A percentile compares a stretch with the other conserved stretches of the same genome.
These are phyloP conservation scores for Aspergillus persii DNA, from an alignment of 2,329 filamentous ascomycete genomes.

Conservation along the genomic window DNA sequence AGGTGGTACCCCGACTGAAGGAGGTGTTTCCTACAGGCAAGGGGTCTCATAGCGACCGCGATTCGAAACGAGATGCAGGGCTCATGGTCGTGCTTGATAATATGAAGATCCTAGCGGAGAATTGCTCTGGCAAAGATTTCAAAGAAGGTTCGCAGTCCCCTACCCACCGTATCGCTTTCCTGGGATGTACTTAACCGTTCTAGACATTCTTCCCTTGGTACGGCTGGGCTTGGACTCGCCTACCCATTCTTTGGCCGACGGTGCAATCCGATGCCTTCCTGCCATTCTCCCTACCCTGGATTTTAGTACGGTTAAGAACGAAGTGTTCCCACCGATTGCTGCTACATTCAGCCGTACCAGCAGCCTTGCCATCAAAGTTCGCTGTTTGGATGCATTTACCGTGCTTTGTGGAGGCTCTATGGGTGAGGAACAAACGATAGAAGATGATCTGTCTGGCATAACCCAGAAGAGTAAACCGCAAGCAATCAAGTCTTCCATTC, in stretches of 20 bases:
- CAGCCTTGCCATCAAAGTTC: constrained; percentile 90
- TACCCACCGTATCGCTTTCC: constrained; percentile 3
- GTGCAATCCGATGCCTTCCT: constrained; percentile 74
- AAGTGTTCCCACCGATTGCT: constrained; percentile 90
- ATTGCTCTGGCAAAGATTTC: constrained; percentile 87
- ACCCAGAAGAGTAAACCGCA: constrained; percentile 52
- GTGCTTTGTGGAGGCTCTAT: constrained; percentile 78
- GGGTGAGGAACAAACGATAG: constrained; percentile 45
- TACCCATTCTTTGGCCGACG: constrained; percentile 85
- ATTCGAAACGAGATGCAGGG: constrained; percentile 80
- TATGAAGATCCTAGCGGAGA: constrained; percentile 70
- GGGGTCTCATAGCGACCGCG: constrained; percentile 63
- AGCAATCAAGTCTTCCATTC: constrained; percentile 67
- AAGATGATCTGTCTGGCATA: constrained; percentile 75
- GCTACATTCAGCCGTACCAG: constrained; percentile 88
- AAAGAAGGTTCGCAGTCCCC: constrained; percentile 68
- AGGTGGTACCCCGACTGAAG: constrained; percentile 78
- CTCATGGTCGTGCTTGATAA: constrained; percentile 90
- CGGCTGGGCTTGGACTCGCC: constrained; percentile 80
- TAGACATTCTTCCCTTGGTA: constrained; percentile 85
- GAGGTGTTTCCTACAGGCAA: constrained; percentile 69
- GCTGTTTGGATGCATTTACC: constrained; percentile 84
- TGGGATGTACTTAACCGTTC: constrained; percentile 20
- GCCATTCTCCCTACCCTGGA: constrained; percentile 84
- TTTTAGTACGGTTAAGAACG: constrained; percentile 95